Evolutionary conservation across 1,139 yeast genomes (phyloP), one percentile per base, ranked within the genome.

Genomic region (Yamadazyma conglobata): DNA sequence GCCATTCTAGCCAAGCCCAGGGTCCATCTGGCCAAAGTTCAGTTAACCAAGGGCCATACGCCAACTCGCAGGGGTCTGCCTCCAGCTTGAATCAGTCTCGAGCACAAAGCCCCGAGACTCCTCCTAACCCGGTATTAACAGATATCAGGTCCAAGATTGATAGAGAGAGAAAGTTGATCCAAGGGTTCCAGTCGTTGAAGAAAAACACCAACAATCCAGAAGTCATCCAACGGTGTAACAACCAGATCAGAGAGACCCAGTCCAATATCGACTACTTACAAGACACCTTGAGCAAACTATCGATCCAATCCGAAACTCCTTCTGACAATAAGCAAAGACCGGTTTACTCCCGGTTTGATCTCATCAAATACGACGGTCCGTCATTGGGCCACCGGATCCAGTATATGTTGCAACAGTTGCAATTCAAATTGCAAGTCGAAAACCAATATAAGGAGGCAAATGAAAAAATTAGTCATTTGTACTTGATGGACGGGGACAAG

Each of bases 301-400:
- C 72, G 34, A 42, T 75, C 26, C 64, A 65, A 34, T 35, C 27
- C 34, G 39, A 35, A 4, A 32, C 30, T 7, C 35, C 34, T 11
- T 10, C 22, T 3, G 15, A 15, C 14, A 44, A 11, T 18, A 45
- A 34, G 7, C 39, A 48, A 10, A 54, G 60, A 28, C 79, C 79
- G 1, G 48, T 64, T 10, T 77, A 73, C 48, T 75, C 89, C 0
- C 67, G 86, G 21, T 63, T 89, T 46, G 98, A 91, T 54, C 65
- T 91, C 38, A 73, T 87, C 54, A 88, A 88, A 48, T 88, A 87
- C 52, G 96, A 91, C 48, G 86, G 96, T 46, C 96, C 96, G 1
- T 85, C 95, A 1, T 64, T 91, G 46, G 96, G 96, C n/a, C 96
- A 91, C 48, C 77, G 93, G 43, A 91, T 91, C 48, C 96, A 87